Percentiles rank a stretch among this genome's conserved stretches.
phyloP scores from a whole-genome alignment of 768 basidiomycete species.

The Kwoniella dejecticola region DNA sequence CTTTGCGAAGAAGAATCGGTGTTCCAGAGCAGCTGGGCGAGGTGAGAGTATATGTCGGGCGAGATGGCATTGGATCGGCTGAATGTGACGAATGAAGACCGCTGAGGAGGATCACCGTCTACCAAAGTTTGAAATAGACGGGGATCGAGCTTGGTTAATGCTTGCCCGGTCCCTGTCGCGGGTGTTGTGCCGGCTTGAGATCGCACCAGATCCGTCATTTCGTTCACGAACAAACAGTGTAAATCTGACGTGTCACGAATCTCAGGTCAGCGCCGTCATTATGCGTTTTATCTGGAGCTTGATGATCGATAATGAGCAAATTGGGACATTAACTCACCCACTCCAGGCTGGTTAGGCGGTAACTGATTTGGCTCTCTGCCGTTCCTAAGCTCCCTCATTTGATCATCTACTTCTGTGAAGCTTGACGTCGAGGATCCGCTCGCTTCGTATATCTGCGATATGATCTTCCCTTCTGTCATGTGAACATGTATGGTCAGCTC shows the following conservation, averaged over 20 bases:
- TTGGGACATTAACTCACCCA: constrained; percentile 14
- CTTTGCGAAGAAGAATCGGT: constrained; percentile 22
- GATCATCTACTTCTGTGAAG: constrained; percentile 37
- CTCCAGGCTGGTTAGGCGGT: constrained; percentile 26
- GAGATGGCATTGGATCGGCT: constrained; percentile 5
- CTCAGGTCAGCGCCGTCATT: too few species aligned
- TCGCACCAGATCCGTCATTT: constrained; percentile 11
- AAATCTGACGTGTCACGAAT: not conserved
- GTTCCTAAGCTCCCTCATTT: constrained; percentile 14
- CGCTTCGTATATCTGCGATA: not conserved
- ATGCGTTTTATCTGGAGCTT: not conserved
- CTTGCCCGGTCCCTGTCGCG: constrained; percentile 2
- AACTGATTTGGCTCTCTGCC: constrained; percentile 26
- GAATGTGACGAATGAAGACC: constrained; percentile 28
- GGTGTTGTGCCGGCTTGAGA: constrained; percentile 2
- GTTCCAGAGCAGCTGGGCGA: constrained; percentile 34
- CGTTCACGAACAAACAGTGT: constrained; percentile 1
- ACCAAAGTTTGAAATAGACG: constrained; percentile 19
- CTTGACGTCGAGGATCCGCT: not conserved
- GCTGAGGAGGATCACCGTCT: constrained; percentile 12
- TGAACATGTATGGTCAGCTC: not conserved
- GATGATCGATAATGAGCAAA: not conserved
- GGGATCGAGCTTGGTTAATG: not conserved
- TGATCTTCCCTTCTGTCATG: not conserved
- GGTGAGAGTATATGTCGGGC: constrained; percentile 19